A percentile compares a stretch with the other conserved stretches of the same genome.
These are phyloP conservation scores for Eragrostis curvula DNA, from an alignment of 176 grass and related monocot species.

Conservation along the genomic window DNA sequence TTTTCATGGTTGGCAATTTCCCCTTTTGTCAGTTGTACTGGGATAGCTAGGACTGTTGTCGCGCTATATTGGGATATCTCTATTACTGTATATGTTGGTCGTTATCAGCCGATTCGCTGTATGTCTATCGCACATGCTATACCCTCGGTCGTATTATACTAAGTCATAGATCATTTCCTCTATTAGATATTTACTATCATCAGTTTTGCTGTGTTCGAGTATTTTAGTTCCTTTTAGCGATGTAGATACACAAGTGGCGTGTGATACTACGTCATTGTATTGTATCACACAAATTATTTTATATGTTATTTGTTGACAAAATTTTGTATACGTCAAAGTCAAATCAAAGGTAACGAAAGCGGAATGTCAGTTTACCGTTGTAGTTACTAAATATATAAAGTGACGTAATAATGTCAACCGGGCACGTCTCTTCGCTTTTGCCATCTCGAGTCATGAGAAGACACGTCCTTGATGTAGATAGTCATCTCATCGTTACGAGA, in stretches of 20 bases:
- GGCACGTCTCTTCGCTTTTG: background rate
- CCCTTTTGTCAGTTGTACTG: background rate
- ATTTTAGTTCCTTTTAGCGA: conserved; percentile 4
- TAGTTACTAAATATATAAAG: background rate
- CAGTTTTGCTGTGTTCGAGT: background rate
- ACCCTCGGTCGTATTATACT: conserved; percentile 19
- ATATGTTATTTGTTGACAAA: conserved; percentile 4
- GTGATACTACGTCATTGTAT: background rate
- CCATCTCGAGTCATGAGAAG: background rate
- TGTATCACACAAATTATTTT: background rate
- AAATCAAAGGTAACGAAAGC: background rate
- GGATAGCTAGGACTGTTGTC: background rate
- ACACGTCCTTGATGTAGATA: conserved; percentile 2
- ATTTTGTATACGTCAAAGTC: background rate
- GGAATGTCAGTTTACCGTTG: background rate
- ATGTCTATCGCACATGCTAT: background rate
- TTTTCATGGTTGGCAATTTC: background rate
- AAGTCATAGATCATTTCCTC: background rate
- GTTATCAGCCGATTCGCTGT: background rate
- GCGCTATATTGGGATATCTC: background rate
- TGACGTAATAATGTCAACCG: conserved; percentile 12
- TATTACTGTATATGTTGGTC: background rate
- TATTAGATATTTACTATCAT: background rate
- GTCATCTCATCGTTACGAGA: background rate
- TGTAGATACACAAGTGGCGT: background rate